Percentiles rank a stretch among this genome's conserved stretches.
These are phyloP conservation scores for Yamadazyma pseudoaaseri DNA, from an alignment of 1,139 yeast species.

Conservation along the genomic window DNA sequence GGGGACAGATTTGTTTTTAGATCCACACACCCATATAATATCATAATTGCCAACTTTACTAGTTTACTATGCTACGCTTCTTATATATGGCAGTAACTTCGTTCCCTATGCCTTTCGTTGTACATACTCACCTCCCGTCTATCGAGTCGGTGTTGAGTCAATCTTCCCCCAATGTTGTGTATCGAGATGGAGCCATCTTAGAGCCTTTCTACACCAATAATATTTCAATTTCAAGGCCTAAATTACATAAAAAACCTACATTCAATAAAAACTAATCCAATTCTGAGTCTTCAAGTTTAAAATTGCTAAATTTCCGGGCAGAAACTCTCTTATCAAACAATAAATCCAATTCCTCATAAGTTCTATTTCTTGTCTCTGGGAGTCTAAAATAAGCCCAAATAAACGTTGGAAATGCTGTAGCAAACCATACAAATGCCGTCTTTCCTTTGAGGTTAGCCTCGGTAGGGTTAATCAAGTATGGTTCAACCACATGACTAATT, in stretches of 20 bases:
- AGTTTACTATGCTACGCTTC: too few relatives aligned
- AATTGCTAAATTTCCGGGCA: constrained; percentile 18
- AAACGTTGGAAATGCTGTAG: constrained; percentile 28
- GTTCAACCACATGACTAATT: constrained; percentile 21
- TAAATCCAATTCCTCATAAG: constrained; percentile 25
- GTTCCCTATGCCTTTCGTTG: neutral
- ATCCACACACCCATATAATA: too few relatives aligned
- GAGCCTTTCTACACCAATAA: constrained; percentile 1
- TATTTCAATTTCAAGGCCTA: neutral
- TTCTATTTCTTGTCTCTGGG: constrained; percentile 23
- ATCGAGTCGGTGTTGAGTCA: neutral
- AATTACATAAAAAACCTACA: neutral
- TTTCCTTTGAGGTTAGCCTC: constrained; percentile 23
- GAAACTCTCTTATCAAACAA: constrained; percentile 20
- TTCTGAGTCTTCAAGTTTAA: neutral
- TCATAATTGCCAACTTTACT: too few relatives aligned
- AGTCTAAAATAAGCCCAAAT: constrained; percentile 23
- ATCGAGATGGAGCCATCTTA: neutral
- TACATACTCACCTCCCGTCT: neutral
- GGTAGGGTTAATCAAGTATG: constrained; percentile 24
- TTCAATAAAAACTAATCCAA: neutral
- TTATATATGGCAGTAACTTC: too few relatives aligned
- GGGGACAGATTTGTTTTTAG: too few relatives aligned
- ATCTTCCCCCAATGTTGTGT: neutral
- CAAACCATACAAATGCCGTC: constrained; percentile 38